These are phyloP conservation scores for Nannochloropsis granulata DNA, from an alignment of 108 stramenopile species.

Conservation along the genomic window DNA sequence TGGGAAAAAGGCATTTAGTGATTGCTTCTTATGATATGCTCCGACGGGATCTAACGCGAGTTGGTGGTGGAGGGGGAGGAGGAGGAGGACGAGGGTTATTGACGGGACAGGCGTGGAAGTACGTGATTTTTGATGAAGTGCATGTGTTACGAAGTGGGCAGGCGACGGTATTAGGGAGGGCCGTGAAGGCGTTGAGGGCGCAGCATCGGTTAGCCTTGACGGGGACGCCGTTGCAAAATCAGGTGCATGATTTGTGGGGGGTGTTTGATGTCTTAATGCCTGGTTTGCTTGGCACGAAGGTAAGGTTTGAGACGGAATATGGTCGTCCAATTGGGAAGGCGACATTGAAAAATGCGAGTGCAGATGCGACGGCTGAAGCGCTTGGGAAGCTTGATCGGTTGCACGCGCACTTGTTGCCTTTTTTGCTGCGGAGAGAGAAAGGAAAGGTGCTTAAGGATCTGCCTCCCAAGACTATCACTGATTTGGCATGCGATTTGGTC, in stretches of 20 bases:
- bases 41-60: background rate
- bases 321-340: background rate
- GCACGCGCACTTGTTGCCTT: slow-evolving; percentile 22
- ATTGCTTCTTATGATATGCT: slow-evolving; percentile 19
- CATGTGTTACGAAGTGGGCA: slow-evolving; percentile 11
- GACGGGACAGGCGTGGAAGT: slow-evolving; percentile 5
- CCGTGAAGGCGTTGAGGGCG: background rate
- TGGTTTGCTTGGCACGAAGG: background rate
- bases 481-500: slow-evolving; percentile 59
- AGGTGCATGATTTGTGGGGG: slow-evolving; percentile 79
- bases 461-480: slow-evolving; percentile 49
- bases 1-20: background rate
- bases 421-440: slow-evolving; percentile 32
- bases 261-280: slow-evolving; percentile 35
- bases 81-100: background rate
- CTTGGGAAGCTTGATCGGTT: background rate
- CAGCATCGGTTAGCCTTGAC: slow-evolving; percentile 75
- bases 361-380: background rate
- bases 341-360: background rate
- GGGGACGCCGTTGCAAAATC: slow-evolving; percentile 93
- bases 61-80: background rate
- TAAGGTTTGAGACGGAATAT: background rate
- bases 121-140: slow-evolving; percentile 17
- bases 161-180: slow-evolving; percentile 1
- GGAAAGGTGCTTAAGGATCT: slow-evolving; percentile 30